Conservation (phyloP, 176 grass and related monocot genomes). For the Musa schizocarpa region DNA sequence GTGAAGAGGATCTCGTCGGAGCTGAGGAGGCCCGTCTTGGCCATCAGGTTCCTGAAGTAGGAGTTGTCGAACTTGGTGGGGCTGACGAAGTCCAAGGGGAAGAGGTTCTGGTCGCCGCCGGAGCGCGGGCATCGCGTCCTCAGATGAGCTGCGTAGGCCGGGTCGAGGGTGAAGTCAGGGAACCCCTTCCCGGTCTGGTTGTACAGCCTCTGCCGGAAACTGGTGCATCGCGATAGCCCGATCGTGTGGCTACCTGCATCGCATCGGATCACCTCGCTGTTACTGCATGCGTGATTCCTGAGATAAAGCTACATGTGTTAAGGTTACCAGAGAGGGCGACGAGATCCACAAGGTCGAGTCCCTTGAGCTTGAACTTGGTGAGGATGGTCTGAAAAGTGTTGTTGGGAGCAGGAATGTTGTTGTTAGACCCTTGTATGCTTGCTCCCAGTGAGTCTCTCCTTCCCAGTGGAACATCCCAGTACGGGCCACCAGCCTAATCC, state of each 20-base stretch:
- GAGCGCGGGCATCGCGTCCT: slow-evolving; percentile 41
- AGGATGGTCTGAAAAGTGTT: slow-evolving; percentile 53
- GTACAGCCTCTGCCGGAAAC: slow-evolving; percentile 64
- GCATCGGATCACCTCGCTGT: not conserved
- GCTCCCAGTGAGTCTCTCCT: slow-evolving; percentile 55
- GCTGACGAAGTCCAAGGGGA: slow-evolving; percentile 35
- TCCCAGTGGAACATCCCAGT: slow-evolving; percentile 56
- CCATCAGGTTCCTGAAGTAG: slow-evolving; percentile 45
- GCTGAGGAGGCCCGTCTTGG: slow-evolving; percentile 44
- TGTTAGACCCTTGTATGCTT: slow-evolving; percentile 60
- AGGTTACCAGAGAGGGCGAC: slow-evolving; percentile 47
- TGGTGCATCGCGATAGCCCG: slow-evolving; percentile 45
- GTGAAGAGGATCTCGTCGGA: slow-evolving; percentile 71
- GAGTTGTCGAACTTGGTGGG: slow-evolving; percentile 61
- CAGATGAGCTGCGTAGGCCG: slow-evolving; percentile 40
- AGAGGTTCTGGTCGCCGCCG: slow-evolving; percentile 62
- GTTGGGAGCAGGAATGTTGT: slow-evolving; percentile 72
- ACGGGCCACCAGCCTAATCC: slow-evolving; percentile 36
- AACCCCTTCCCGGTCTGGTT: slow-evolving; percentile 48
- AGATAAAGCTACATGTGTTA: not conserved
- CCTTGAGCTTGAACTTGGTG: slow-evolving; percentile 61
- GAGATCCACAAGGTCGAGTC: slow-evolving; percentile 56
- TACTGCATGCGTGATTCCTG: not conserved
- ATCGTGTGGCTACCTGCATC: slow-evolving; percentile 45
- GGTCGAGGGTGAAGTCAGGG: slow-evolving; percentile 39